phyloP scores from a whole-genome alignment of 768 basidiomycete genomes.

The Russula abietina region DNA sequence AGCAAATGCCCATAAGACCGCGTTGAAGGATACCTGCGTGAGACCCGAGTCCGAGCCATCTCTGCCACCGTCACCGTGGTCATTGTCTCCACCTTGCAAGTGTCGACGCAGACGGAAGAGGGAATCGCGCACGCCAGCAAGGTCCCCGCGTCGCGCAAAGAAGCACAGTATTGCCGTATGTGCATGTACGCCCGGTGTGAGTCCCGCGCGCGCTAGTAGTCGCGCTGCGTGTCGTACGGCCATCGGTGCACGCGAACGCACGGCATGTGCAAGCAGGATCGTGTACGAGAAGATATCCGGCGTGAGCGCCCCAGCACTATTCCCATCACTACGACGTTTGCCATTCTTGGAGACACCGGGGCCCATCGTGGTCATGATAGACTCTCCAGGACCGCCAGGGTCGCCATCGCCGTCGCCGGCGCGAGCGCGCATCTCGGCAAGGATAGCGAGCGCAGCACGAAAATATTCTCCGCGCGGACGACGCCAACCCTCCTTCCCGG shows the following conservation, averaged over 20 bases:
- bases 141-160: constrained; percentile 42
- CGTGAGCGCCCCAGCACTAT: not conserved
- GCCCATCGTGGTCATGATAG: not conserved
- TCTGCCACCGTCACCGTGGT: not conserved
- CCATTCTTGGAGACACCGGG: not conserved
- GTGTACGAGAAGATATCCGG: constrained; percentile 71
- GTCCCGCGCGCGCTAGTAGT: constrained; percentile 49
- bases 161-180: constrained; percentile 55
- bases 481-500: constrained; percentile 55
- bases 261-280: constrained; percentile 59
- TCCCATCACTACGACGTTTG: constrained; percentile 17
- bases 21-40: constrained; percentile 62
- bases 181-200: constrained; percentile 56
- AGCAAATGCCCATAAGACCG: constrained; percentile 64
- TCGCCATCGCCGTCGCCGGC: not conserved
- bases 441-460: constrained; percentile 52
- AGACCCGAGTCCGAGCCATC: constrained; percentile 36
- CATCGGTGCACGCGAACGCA: constrained; percentile 39
- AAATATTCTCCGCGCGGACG: constrained; percentile 53
- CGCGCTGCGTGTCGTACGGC: constrained; percentile 47
- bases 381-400: not conserved
- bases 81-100: not conserved
- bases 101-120: constrained; percentile 48
- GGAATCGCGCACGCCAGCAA: constrained; percentile 50
- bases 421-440: constrained; percentile 49